Base-by-base conservation (phyloP, 306 rosid genomes). In the Notholithocarpus densiflorus region DNA sequence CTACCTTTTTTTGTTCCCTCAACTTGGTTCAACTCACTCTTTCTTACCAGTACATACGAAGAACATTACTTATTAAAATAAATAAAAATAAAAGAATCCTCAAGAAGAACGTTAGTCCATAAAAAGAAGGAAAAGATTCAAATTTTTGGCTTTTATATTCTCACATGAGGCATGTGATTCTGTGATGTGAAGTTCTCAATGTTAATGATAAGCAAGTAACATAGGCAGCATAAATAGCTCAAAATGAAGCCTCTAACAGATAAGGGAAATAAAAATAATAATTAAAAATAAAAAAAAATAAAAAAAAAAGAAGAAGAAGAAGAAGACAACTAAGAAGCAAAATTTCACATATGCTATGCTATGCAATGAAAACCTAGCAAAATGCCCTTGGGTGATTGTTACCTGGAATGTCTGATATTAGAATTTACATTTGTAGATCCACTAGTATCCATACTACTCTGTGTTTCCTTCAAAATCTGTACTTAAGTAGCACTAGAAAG, bases 391-490 rank as follows among this genome's bases (percentile, higher is more conserved):
- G 32, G 40, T 55, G 66, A 31, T 79, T 76, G 74, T 84, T 84
- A 89, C 94, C 98, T 93, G 83, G 92, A 87, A 81, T 85, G 88
- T 81, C 76, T 84, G 57, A 86, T 76, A 79, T 76, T 71, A 26
- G 53, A 60, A 84, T 76, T 85, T 88, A 77, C 89, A 74, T 76
- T 85, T 24, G 81, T 77, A 56, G 84, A 43, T 62, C 81, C 84
- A 78, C 66, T 56, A 70, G 82, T 65, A 72, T 71, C 61, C 57
- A 48, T 54, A 64, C 69, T 52, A 72, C 77, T 57, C 70, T 61
- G 79, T 40, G 66, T 59, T 65, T 76, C 83, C 76, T 82, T 90
- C 64, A 26, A 59, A 78, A 65, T 74, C 95, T 91, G 86, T 64
- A 71, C 52, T 71, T 43, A 68, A 81, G 81, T 64, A 86, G 54